Base-by-base conservation (phyloP, 257 asterid species). In the Paulownia fortunei region DNA sequence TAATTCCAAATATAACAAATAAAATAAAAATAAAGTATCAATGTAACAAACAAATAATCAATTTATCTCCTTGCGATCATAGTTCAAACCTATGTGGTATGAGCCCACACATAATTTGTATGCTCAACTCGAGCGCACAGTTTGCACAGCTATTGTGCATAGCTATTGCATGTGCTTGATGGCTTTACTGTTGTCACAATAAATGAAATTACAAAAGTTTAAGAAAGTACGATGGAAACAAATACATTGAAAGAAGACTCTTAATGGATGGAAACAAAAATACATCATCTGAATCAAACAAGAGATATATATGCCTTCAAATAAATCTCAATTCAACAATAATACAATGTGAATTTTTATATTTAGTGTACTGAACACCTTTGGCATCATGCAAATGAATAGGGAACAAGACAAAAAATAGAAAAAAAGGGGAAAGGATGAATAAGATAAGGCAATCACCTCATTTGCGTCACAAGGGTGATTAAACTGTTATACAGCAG, bases 351-450 rank as follows among this genome's bases (percentile, higher is more conserved):
- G 32, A 80, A 59, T 46, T 82, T 76, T 71, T 7, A 23, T 69
- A 76, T 76, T 39, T 46, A 52, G 74, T 71, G 83, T 81, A 18
- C 73, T 36, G 8, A 82, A 83, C 80, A 75, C 79, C 82, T 72
- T 65, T 75, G 63, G 74, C 82, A 76, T 76, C 65, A 24, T 46
- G 76, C 83, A 87, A 79, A 80, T 73, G 80, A 81, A 86, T 80
- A 51, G 58, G 54, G 72, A 71, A 64, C 71, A 47, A 52, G 69
- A 64, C 69, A 81, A 68, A 30, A 64, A 73, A 76, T 0, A 3
- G 51, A 62, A 69, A 44, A 44, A 65, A 3, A 13, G 49, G 36
- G 26, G 64, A 76, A 74, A 68, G 54, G 74, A 72, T 76, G 80
- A 77, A 70, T 65, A 60, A 74, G 70, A 64, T 21, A 74, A 80